Evolutionary conservation across 2,329 filamentous ascomycete genomes (phyloP).

Genomic region (Sporothrix variecibatus): DNA sequence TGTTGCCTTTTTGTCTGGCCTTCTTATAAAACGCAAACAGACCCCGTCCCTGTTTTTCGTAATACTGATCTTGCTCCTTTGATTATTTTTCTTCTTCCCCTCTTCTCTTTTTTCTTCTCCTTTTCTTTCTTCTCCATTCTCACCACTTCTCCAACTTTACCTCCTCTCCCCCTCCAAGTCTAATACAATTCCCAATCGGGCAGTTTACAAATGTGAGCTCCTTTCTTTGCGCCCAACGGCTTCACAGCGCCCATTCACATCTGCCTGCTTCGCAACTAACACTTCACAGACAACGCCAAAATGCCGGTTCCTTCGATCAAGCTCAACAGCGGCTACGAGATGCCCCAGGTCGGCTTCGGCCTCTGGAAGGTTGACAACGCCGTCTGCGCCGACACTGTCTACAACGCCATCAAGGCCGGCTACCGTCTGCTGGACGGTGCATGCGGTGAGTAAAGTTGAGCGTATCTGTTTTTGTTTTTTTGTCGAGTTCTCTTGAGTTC

Average conservation of each 20-base stretch:
- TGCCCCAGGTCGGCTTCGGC: conserved; percentile 76
- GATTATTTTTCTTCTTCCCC: not conserved
- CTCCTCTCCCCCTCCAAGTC: not conserved
- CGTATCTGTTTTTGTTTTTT: not conserved
- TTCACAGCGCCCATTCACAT: not conserved
- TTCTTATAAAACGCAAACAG: conserved; percentile 16
- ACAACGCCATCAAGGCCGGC: conserved; percentile 69
- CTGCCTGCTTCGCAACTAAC: not conserved
- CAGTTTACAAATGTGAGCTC: not conserved
- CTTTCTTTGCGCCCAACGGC: not conserved
- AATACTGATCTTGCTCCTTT: not conserved
- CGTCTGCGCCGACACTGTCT: conserved; percentile 72
- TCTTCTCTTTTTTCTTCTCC: not conserved
- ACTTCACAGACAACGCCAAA: not conserved
- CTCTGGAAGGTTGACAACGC: conserved; percentile 82
- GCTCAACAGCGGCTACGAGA: conserved; percentile 66
- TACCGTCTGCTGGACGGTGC: conserved; percentile 64
- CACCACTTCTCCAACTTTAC: not conserved
- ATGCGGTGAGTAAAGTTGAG: conserved; percentile 53
- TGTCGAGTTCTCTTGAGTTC: conserved; percentile 11
- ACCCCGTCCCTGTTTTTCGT: not conserved
- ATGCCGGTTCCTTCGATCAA: conserved; percentile 47
- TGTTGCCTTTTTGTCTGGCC: not conserved
- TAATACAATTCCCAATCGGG: conserved; percentile 13
- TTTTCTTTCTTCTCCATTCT: not conserved